These are phyloP conservation scores for Nemania diffusa DNA, from an alignment of 2,329 filamentous ascomycete species.

Conservation along the genomic window DNA sequence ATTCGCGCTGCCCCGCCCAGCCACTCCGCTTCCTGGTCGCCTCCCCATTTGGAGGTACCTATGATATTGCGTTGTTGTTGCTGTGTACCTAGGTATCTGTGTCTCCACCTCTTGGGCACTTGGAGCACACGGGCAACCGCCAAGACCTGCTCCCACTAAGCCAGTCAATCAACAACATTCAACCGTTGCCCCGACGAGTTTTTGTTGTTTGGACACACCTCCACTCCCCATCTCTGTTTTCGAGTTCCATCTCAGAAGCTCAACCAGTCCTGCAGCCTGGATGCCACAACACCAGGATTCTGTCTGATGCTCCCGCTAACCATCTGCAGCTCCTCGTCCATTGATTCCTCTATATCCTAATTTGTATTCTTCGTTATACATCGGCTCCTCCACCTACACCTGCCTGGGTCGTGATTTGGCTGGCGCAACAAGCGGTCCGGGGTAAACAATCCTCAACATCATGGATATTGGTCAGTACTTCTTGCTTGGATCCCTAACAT, in stretches of 20 bases:
- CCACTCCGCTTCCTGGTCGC: neutral
- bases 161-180: conserved; percentile 30
- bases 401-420: conserved; percentile 42
- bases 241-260: conserved; percentile 37
- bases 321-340: conserved; percentile 26
- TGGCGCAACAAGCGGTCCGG: conserved; percentile 40
- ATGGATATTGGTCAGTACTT: conserved; percentile 44
- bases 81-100: neutral
- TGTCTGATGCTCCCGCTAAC: conserved; percentile 36
- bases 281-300: conserved; percentile 34
- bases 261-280: conserved; percentile 29
- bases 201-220: conserved; percentile 46
- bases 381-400: conserved; percentile 15
- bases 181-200: conserved; percentile 49
- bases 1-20: too few relatives aligned
- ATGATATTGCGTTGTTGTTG: neutral
- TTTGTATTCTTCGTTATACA: conserved; percentile 23
- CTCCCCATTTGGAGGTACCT: too few relatives aligned
- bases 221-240: conserved; percentile 42
- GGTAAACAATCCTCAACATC: conserved; percentile 47
- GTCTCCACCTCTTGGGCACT: too few relatives aligned
- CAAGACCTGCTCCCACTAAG: conserved; percentile 15
- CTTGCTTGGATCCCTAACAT: neutral
- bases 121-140: neutral
- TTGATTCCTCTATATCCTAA: conserved; percentile 17